phyloP scores from a whole-genome alignment of 352 stramenopile species.

The Phytophthora tubulina region DNA sequence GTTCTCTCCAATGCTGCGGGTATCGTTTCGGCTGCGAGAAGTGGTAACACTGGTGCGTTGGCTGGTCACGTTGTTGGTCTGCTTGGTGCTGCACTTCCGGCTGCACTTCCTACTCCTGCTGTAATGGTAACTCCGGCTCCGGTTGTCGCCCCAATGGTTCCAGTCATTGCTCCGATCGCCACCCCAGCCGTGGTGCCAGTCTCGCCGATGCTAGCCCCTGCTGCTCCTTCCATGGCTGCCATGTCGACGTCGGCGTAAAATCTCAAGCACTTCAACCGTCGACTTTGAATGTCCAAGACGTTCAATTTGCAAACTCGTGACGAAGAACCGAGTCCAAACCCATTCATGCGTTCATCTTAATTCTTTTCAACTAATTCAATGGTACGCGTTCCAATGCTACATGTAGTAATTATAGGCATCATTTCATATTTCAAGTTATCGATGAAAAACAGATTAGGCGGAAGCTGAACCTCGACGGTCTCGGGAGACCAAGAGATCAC shows the following conservation, averaged over 20 bases:
- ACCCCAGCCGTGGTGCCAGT: neutral
- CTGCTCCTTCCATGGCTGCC: neutral
- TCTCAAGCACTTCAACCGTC: neutral
- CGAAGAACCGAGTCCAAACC: neutral
- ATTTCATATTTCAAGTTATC: too few relatives aligned
- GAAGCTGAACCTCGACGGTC: too few relatives aligned
- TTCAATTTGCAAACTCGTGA: neutral
- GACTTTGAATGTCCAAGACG: neutral
- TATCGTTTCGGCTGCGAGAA: slow-evolving; percentile 21
- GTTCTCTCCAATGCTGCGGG: slow-evolving; percentile 12
- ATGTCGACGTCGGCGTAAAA: slow-evolving; percentile 3
- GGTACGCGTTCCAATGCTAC: too few relatives aligned
- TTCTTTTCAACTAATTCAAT: neutral
- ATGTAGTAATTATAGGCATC: too few relatives aligned
- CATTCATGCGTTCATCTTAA: neutral
- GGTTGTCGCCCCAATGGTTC: neutral
- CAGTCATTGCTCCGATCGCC: neutral
- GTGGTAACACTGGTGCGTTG: slow-evolving; percentile 14
- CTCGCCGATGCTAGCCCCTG: neutral
- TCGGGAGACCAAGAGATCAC: too few relatives aligned
- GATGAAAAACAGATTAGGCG: too few relatives aligned
- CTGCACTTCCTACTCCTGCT: neutral
- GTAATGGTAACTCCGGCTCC: neutral
- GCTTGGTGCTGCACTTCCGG: slow-evolving; percentile 3
- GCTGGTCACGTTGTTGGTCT: slow-evolving; percentile 16